These are phyloP conservation scores for Sugiyamaella xylanicola DNA, from an alignment of 1,139 yeast genomes.

Conservation along the genomic window DNA sequence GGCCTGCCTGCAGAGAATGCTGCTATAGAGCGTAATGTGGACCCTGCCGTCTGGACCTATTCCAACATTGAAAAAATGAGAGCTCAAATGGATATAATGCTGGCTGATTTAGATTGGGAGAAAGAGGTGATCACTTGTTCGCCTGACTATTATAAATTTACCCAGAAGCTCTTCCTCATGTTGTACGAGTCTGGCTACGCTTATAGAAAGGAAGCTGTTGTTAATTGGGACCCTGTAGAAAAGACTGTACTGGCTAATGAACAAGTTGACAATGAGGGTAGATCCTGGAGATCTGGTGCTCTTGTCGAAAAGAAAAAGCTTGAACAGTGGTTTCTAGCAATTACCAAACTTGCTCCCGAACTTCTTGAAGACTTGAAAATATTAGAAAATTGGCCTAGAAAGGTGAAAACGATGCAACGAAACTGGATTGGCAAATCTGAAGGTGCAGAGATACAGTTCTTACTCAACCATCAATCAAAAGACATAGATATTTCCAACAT, in stretches of 20 bases:
- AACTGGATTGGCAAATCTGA: slow-evolving; percentile 91
- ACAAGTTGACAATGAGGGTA: slow-evolving; percentile 88
- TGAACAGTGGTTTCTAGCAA: slow-evolving; percentile 92
- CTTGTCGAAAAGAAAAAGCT: slow-evolving; percentile 76
- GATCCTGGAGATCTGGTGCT: slow-evolving; percentile 98
- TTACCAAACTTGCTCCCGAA: slow-evolving; percentile 74
- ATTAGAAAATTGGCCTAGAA: slow-evolving; percentile 79
- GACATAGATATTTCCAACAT: slow-evolving; percentile 40
- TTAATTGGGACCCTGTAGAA: slow-evolving; percentile 98
- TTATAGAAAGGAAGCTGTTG: slow-evolving; percentile 80
- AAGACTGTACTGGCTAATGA: slow-evolving; percentile 94
- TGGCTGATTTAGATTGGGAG: slow-evolving; percentile 94
- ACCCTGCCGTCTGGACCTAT: slow-evolving; percentile 82
- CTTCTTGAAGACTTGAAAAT: slow-evolving; percentile 62
- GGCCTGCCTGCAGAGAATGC: slow-evolving; percentile 99
- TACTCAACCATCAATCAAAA: neutral
- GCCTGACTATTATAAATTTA: slow-evolving; percentile 88
- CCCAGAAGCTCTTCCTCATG: slow-evolving; percentile 80
- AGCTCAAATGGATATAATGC: slow-evolving; percentile 71
- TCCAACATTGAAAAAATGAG: slow-evolving; percentile 80
- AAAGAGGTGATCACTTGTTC: slow-evolving; percentile 84
- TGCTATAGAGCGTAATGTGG: slow-evolving; percentile 80
- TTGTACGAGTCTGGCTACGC: slow-evolving; percentile 77
- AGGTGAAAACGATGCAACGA: slow-evolving; percentile 85
- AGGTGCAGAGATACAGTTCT: slow-evolving; percentile 64